Conservation (phyloP, 768 basidiomycete genomes). For the Hemileccinum rubropunctum region DNA sequence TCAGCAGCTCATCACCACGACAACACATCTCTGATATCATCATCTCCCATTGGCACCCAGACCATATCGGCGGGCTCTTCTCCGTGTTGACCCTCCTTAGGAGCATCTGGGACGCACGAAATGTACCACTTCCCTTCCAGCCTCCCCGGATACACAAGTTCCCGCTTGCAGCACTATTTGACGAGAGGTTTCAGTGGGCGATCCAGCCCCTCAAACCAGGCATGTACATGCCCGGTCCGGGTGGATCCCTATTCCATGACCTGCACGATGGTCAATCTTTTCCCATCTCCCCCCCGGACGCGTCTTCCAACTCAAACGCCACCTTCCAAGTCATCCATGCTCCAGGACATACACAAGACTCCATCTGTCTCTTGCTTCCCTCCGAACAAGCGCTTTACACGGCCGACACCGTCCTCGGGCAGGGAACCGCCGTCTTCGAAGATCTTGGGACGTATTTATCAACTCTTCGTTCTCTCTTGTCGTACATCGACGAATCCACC, state of each 20-base stretch:
- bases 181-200: slow-evolving; percentile 35
- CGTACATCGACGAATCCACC: slow-evolving; percentile 40
- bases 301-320: slow-evolving; percentile 2
- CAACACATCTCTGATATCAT: slow-evolving; percentile 81
- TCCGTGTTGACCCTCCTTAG: slow-evolving; percentile 66
- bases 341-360: slow-evolving; percentile 90
- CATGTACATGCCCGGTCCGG: slow-evolving; percentile 43
- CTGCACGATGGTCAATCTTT: slow-evolving; percentile 56
- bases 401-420: slow-evolving; percentile 87
- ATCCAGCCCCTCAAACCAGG: slow-evolving; percentile 39
- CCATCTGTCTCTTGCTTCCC: slow-evolving; percentile 68
- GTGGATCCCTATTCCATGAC: slow-evolving; percentile 52
- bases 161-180: slow-evolving; percentile 37
- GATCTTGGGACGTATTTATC: slow-evolving; percentile 70
- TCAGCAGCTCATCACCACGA: background rate
- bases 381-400: slow-evolving; percentile 80
- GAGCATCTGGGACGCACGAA: slow-evolving; percentile 56
- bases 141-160: slow-evolving; percentile 79
- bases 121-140: slow-evolving; percentile 44
- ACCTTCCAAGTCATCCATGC: slow-evolving; percentile 70
- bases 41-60: slow-evolving; percentile 87
- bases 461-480: slow-evolving; percentile 59
- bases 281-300: slow-evolving; percentile 22
- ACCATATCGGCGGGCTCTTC: slow-evolving; percentile 79
- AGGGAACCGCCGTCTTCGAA: slow-evolving; percentile 88